A percentile compares a stretch with the other conserved stretches of the same genome.
These are phyloP conservation scores for Rubus parviflorus DNA, from an alignment of 306 rosid species.

Conservation along the genomic window DNA sequence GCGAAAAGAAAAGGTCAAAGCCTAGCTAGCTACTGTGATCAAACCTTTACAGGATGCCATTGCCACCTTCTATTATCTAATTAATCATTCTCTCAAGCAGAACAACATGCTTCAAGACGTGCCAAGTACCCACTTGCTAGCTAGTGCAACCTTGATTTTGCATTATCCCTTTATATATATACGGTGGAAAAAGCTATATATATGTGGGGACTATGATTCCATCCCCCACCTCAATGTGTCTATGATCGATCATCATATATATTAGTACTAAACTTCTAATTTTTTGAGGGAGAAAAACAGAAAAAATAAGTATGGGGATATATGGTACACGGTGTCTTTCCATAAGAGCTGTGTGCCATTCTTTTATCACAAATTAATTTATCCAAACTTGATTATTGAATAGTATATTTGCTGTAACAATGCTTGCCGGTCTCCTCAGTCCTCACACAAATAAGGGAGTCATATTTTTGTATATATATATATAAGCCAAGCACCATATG, in stretches of 20 bases:
- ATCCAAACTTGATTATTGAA: too few relatives aligned
- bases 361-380: too few relatives aligned
- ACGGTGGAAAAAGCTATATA: slow-evolving; percentile 40
- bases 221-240: slow-evolving; percentile 30
- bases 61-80: slow-evolving; percentile 20
- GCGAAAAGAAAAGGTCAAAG: slow-evolving; percentile 11
- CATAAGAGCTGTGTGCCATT: too few relatives aligned
- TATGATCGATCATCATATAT: background rate
- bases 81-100: slow-evolving; percentile 22
- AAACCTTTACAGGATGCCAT: slow-evolving; percentile 43
- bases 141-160: slow-evolving; percentile 31
- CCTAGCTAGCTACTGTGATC: slow-evolving; percentile 12
- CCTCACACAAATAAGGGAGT: too few relatives aligned
- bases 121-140: slow-evolving; percentile 30
- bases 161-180: slow-evolving; percentile 37
- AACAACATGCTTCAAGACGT: slow-evolving; percentile 36
- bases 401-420: too few relatives aligned
- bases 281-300: too few relatives aligned
- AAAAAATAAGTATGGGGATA: too few relatives aligned
- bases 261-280: background rate
- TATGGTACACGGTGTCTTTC: too few relatives aligned
- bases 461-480: too few relatives aligned
- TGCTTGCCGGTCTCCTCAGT: too few relatives aligned
- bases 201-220: slow-evolving; percentile 46
- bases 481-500: too few relatives aligned